Conservation (phyloP, 2,329 filamentous ascomycete genomes). For the Metarhizium sp. region DNA sequence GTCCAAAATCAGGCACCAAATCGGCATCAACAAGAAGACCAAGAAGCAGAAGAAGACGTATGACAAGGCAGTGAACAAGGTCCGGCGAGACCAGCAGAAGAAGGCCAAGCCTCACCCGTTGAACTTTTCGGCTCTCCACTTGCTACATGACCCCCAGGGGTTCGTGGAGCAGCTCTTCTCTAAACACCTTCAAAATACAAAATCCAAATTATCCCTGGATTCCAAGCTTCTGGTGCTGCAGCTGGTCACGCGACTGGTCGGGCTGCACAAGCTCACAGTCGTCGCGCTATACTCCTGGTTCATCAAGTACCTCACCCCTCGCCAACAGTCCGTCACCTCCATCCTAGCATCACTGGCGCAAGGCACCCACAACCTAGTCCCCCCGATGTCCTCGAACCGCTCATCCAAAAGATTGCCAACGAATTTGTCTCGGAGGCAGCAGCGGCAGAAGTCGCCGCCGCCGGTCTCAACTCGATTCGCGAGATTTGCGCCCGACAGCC, state of each 20-base stretch:
- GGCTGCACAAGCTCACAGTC: constrained; percentile 84
- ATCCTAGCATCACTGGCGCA: constrained; percentile 90
- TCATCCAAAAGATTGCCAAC: constrained; percentile 92
- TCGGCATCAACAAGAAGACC: constrained; percentile 91
- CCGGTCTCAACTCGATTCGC: constrained; percentile 87
- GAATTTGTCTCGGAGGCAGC: constrained; percentile 96
- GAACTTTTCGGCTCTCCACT: constrained; percentile 92
- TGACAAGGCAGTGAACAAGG: constrained; percentile 69
- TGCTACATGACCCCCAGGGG: constrained; percentile 87
- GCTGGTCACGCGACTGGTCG: constrained; percentile 81
- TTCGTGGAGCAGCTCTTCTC: constrained; percentile 86
- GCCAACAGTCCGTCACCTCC: constrained; percentile 82
- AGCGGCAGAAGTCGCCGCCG: constrained; percentile 81
- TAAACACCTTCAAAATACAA: constrained; percentile 82
- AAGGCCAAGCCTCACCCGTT: constrained; percentile 80
- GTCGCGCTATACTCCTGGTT: constrained; percentile 94
- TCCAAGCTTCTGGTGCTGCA: constrained; percentile 86
- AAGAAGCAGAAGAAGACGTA: constrained; percentile 77
- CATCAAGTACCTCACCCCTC: constrained; percentile 80
- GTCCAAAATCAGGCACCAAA: constrained; percentile 71
- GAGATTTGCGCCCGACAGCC: constrained; percentile 91
- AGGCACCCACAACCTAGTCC: constrained; percentile 82
- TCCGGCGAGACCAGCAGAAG: constrained; percentile 77
- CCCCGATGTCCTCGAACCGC: constrained; percentile 86
- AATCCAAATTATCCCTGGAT: constrained; percentile 76